Base-by-base conservation (phyloP, 1,139 yeast species). In the Yamadazyma sp. region DNA sequence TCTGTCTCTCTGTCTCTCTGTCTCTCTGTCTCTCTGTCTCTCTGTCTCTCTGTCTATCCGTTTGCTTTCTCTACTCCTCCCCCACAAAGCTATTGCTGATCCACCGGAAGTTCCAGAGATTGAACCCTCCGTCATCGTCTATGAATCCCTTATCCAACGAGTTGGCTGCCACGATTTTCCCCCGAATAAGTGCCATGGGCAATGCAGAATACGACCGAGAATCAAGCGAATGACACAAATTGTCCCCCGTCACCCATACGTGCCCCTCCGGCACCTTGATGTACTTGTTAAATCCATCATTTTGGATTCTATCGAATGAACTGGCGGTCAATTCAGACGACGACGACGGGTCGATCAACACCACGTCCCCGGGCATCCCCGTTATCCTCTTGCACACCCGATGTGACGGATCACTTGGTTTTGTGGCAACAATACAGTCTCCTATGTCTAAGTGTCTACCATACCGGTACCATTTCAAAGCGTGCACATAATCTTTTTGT, bases 181-280 rank as follows among this genome's bases (percentile, higher is more conserved):
- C 99, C 49, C 82, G 82, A 9, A 92, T 82, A 25, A 92, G 65
- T 0, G 82, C 97, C 80, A 88, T 73, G 1, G 98, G 98, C 27
- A 92, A 64, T 16, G 84, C 89, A 18, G 92, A 87, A 57, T 92
- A 92, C 0, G 89, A 79, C 48, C 98, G 67, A 6, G 96, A 88
- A 52, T 94, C 99, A 39, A 90, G 65, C n/a, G 96, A 86, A 50
- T 83, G 89, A 29, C 88, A 76, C 41, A 92, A 61, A 54, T 92
- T 92, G 56, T 92, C 98, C 2, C 98, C 99, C 0, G 97, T 88
- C 4, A 90, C 84, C 97, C 97, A 94, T 33, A 89, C 88, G 61
- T 94, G 98, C 3, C 98, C 98, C 40, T 80, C 78, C 0, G 95
- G 95, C 0, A 87, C 84, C 38, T 64, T 67, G 7, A 87, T 79